Percentiles rank a stretch among this genome's conserved stretches.
Evolutionary conservation across 73 alveolate genomes (phyloP).

Genomic region (Paraurostyla sp.): DNA sequence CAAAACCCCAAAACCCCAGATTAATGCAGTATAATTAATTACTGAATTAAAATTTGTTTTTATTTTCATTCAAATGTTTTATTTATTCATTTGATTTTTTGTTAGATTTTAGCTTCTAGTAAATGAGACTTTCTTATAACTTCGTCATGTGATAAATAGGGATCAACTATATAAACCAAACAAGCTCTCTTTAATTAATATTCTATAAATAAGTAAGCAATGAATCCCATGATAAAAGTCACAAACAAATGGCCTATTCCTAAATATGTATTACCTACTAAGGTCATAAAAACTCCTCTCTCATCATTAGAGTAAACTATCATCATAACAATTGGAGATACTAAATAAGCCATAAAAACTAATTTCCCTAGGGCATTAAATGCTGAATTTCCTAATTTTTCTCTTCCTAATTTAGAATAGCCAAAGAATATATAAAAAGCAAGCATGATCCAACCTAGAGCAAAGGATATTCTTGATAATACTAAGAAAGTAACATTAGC

Average conservation of each 20-base stretch:
- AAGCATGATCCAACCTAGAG: slow-evolving; percentile 38
- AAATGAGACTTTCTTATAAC: slow-evolving; percentile 9
- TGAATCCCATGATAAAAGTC: not conserved
- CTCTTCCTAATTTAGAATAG: slow-evolving; percentile 43
- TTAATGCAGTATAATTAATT: too few relatives aligned
- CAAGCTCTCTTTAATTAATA: not conserved
- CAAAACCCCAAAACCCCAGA: too few relatives aligned
- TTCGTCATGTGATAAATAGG: slow-evolving; percentile 21
- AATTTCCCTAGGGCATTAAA: not conserved
- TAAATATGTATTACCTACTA: slow-evolving; percentile 7
- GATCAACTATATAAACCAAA: not conserved
- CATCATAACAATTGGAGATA: slow-evolving; percentile 55
- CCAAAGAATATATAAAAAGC: slow-evolving; percentile 56
- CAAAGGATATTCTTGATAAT: not conserved
- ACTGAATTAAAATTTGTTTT: too few relatives aligned
- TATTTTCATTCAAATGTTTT: too few relatives aligned
- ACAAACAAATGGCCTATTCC: slow-evolving; percentile 50
- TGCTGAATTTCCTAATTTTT: not conserved
- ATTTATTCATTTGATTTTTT: too few relatives aligned
- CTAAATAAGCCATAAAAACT: slow-evolving; percentile 16
- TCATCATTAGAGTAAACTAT: slow-evolving; percentile 35
- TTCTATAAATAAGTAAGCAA: not conserved
- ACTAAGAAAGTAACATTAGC: slow-evolving; percentile 11
- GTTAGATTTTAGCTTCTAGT: too few relatives aligned
- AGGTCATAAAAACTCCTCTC: slow-evolving; percentile 46